Base-by-base conservation (phyloP, 768 basidiomycete genomes). In the Imleria badia region DNA sequence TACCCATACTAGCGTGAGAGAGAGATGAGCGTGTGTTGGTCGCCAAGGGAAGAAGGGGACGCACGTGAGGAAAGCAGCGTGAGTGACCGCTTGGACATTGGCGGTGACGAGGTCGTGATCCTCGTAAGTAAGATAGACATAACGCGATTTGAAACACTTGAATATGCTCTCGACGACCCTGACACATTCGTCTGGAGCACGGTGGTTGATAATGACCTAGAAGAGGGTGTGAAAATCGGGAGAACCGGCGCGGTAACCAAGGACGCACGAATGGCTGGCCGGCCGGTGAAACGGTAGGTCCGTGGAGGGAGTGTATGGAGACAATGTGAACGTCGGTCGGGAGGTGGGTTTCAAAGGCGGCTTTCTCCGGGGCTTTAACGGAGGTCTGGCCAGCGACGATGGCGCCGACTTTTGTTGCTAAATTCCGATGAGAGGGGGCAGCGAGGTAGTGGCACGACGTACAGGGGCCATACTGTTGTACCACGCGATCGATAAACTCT, bases 71-170 rank as follows among this genome's bases (percentile, higher is more conserved):
- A 98, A 98, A 1, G 97, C 97, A 13, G 96, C 96, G 63, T 99
- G 97, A 0, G 94, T 98, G 14, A 97, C 96, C 0, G 96, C 97
- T 72, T 99, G 97, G 0, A 97, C 98, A 62, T 98, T 98, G 13
- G 97, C 97, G 0, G 97, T 99, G 45, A 98, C 91, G 39, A 84
- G 78, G 65, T 99, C 97, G 65, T 99, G 97, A 50, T 98, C 94
- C 58, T 95, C 91, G 72, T 97, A 98, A n/a, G 86, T 87, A 38
- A 99, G 77, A 68, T 98, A 86, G 36, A 99, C 96, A 62, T 85
- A 92, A 51, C 94, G 84, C 3, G 90, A 92, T 43, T 81, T 78
- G 64, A 98, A 84, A 17, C 87, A 87, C 6, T 78, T 76, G 47
- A 99, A 81, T 35, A 98, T 85, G 60, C 76, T 80, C 69, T 98